phyloP scores from a whole-genome alignment of 1,139 yeast genomes.

The Saccharomycopsis hybrid region DNA sequence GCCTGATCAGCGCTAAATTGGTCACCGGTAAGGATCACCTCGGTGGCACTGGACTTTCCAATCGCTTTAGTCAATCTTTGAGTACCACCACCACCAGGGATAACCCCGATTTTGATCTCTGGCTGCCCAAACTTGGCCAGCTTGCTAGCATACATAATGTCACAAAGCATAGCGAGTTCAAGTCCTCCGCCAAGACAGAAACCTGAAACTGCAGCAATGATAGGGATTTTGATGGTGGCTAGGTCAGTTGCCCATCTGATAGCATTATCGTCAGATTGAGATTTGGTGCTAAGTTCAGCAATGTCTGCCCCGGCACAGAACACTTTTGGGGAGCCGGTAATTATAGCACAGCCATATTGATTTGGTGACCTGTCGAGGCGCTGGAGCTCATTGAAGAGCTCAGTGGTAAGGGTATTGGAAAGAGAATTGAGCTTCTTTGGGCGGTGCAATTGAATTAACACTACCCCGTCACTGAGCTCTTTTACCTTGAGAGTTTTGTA shows the following conservation, averaged over 20 bases:
- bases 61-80: slow-evolving; percentile 41
- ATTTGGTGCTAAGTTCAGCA: slow-evolving; percentile 37
- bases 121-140: slow-evolving; percentile 49
- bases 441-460: slow-evolving; percentile 37
- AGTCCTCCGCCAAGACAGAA: slow-evolving; percentile 46
- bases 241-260: slow-evolving; percentile 23
- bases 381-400: slow-evolving; percentile 35
- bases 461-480: slow-evolving; percentile 17
- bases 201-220: slow-evolving; percentile 48
- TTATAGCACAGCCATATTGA: slow-evolving; percentile 39
- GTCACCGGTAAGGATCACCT: slow-evolving; percentile 41
- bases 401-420: slow-evolving; percentile 40
- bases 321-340: slow-evolving; percentile 41
- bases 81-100: slow-evolving; percentile 51
- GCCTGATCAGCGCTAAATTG: slow-evolving; percentile 40
- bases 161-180: slow-evolving; percentile 45
- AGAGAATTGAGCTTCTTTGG: slow-evolving; percentile 65
- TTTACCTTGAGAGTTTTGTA: slow-evolving; percentile 27
- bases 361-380: slow-evolving; percentile 34
- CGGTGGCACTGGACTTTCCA: slow-evolving; percentile 46
- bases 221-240: slow-evolving; percentile 35
- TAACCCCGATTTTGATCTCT: slow-evolving; percentile 44
- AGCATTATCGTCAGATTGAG: slow-evolving; percentile 23
- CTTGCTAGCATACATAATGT: slow-evolving; percentile 43
- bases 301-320: slow-evolving; percentile 51